Conservation (phyloP, 1,284 basidiomycete genomes). For the Rugosomyces carneus region DNA sequence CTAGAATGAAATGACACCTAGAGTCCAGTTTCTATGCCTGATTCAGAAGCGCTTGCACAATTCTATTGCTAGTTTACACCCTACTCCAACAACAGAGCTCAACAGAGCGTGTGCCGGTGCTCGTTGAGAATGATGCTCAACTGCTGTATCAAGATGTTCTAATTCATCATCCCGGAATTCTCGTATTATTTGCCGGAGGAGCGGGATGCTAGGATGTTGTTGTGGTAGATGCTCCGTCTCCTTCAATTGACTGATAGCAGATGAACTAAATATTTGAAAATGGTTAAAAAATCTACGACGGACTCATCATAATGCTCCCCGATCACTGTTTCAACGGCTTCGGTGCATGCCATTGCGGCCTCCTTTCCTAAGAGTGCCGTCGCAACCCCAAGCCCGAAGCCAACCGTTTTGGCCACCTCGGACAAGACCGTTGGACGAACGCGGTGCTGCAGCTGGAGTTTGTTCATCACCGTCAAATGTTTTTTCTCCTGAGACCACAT, state of each 20-base stretch:
- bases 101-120: slow-evolving; percentile 90
- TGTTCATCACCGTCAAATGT: slow-evolving; percentile 83
- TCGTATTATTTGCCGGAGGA: slow-evolving; percentile 69
- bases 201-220: slow-evolving; percentile 73
- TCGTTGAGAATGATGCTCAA: slow-evolving; percentile 84
- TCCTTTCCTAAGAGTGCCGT: slow-evolving; percentile 90
- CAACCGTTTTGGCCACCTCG: slow-evolving; percentile 81
- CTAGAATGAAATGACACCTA: slow-evolving; percentile 8
- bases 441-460: slow-evolving; percentile 76
- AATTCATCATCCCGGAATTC: slow-evolving; percentile 96
- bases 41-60: slow-evolving; percentile 74
- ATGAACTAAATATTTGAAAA: slow-evolving; percentile 1
- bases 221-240: slow-evolving; percentile 56
- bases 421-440: slow-evolving; percentile 81
- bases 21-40: too few species aligned
- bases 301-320: slow-evolving; percentile 98
- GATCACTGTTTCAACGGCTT: slow-evolving; percentile 96
- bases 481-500: slow-evolving; percentile 98
- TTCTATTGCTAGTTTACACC: slow-evolving; percentile 88
- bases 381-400: slow-evolving; percentile 78
- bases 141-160: slow-evolving; percentile 89
- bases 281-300: slow-evolving; percentile 26
- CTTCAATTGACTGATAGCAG: slow-evolving; percentile 58
- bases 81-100: slow-evolving; percentile 78
- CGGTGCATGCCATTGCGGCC: slow-evolving; percentile 97